Percentiles rank a stretch among this genome's conserved stretches.
Conservation (phyloP, 148 eudicot species). For the Bassia scoparia region DNA sequence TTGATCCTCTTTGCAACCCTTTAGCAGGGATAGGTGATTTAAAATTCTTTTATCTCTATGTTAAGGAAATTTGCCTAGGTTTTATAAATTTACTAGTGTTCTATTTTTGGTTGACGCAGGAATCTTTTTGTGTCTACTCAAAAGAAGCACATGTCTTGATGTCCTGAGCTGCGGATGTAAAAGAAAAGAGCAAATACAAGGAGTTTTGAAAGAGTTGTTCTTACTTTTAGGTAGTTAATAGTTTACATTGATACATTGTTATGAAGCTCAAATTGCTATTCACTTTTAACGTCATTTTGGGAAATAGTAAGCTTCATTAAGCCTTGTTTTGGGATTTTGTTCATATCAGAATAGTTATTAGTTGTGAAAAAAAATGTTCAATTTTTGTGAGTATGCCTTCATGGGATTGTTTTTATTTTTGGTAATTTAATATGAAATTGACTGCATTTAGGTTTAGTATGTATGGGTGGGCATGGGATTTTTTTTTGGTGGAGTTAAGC, state of each 20-base stretch:
- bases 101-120: slow-evolving; percentile 38
- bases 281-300: not conserved
- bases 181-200: slow-evolving; percentile 84
- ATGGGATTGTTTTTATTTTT: too few relatives aligned
- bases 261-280: not conserved
- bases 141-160: slow-evolving; percentile 93
- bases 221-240: slow-evolving; percentile 89
- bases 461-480: too few relatives aligned
- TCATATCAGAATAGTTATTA: not conserved
- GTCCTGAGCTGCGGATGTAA: slow-evolving; percentile 81
- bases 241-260: not conserved
- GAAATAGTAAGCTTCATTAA: not conserved
- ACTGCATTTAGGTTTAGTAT: too few relatives aligned
- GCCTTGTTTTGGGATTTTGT: not conserved
- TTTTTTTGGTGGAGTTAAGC: not conserved
- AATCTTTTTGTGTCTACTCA: slow-evolving; percentile 95
- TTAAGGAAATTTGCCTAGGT: not conserved
- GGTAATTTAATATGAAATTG: too few relatives aligned
- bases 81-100: slow-evolving; percentile 6
- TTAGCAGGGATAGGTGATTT: slow-evolving; percentile 97
- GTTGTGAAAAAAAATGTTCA: not conserved
- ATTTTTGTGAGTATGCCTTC: too few relatives aligned
- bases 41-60: not conserved
- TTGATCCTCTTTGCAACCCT: slow-evolving; percentile 99
- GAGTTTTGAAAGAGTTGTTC: slow-evolving; percentile 94